Conservation (phyloP, 2,329 filamentous ascomycete genomes). For the Fusarium buharicum region DNA sequence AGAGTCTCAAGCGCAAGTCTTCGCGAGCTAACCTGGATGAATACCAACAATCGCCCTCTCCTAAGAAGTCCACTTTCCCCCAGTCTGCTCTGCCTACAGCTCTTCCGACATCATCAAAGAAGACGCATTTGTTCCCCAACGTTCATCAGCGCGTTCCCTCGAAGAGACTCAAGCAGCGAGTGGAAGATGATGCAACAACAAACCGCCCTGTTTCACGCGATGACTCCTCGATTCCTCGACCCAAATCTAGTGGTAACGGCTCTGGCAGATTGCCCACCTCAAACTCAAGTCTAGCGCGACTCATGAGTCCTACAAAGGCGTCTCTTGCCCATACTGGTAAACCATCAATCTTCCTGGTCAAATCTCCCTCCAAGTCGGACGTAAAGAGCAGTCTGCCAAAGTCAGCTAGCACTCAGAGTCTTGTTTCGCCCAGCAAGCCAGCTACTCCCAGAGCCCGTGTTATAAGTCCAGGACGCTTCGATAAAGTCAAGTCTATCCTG, state of each 20-base stretch:
- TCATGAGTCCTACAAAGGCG: constrained; percentile 83
- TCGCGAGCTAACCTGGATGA: constrained; percentile 50
- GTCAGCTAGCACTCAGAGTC: constrained; percentile 62
- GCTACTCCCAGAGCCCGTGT: constrained; percentile 51
- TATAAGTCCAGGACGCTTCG: constrained; percentile 63
- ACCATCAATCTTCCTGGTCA: constrained; percentile 49
- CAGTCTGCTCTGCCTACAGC: constrained; percentile 38
- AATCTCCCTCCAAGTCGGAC: constrained; percentile 59
- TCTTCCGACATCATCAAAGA: constrained; percentile 28
- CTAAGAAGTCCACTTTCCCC: constrained; percentile 45
- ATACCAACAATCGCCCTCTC: constrained; percentile 42
- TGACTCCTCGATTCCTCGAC: constrained; percentile 60
- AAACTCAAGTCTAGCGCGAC: constrained; percentile 62
- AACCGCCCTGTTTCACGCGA: constrained; percentile 68
- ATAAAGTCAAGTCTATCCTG: constrained; percentile 69
- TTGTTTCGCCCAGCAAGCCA: constrained; percentile 49
- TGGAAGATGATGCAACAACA: constrained; percentile 75
- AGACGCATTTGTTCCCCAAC: constrained; percentile 36
- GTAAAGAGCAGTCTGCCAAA: constrained; percentile 56
- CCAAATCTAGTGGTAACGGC: constrained; percentile 50
- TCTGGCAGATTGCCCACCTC: constrained; percentile 53
- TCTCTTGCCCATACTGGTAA: constrained; percentile 60
- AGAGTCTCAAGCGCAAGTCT: constrained; percentile 48
- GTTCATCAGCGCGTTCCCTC: constrained; percentile 53
- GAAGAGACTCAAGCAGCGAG: constrained; percentile 77